Evolutionary conservation across 2,329 filamentous ascomycete genomes (phyloP).

Genomic region (Lachnum nothofagi): DNA sequence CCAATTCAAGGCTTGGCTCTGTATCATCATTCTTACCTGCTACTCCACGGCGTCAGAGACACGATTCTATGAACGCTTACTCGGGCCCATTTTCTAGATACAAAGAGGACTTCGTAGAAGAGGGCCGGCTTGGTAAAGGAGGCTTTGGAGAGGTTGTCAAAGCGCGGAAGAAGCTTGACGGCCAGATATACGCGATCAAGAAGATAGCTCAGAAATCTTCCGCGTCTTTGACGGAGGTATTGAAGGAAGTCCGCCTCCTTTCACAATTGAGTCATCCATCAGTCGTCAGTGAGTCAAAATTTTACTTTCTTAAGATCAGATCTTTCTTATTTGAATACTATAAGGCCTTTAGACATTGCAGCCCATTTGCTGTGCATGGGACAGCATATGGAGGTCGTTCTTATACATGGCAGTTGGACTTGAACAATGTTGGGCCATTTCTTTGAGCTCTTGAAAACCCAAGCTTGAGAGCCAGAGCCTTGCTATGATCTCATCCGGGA

Average conservation of each 20-base stretch:
- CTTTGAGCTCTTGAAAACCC: no score
- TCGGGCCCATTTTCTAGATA: constrained; percentile 56
- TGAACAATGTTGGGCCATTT: no score
- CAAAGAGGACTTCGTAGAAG: constrained; percentile 82
- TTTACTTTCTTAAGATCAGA: background rate
- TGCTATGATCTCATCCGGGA: no score
- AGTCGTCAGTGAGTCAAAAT: constrained; percentile 38
- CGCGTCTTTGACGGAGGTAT: constrained; percentile 71
- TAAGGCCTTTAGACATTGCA: no score
- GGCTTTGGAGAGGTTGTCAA: constrained; percentile 97
- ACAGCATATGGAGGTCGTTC: no score
- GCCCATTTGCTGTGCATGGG: no score
- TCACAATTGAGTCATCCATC: constrained; percentile 88
- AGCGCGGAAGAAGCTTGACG: constrained; percentile 88
- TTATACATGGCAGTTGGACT: no score
- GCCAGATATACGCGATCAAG: constrained; percentile 91
- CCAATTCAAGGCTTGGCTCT: constrained; percentile 38
- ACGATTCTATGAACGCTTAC: constrained; percentile 56
- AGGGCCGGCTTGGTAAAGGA: constrained; percentile 82
- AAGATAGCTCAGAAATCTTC: constrained; percentile 84
- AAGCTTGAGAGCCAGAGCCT: no score
- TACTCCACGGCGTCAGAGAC: constrained; percentile 47
- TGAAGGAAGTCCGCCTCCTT: constrained; percentile 80
- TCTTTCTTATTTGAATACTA: background rate
- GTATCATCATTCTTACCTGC: constrained; percentile 38